A percentile compares a stretch with the other conserved stretches of the same genome.
phyloP scores from a whole-genome alignment of 768 basidiomycete genomes.

The Panus rudis region DNA sequence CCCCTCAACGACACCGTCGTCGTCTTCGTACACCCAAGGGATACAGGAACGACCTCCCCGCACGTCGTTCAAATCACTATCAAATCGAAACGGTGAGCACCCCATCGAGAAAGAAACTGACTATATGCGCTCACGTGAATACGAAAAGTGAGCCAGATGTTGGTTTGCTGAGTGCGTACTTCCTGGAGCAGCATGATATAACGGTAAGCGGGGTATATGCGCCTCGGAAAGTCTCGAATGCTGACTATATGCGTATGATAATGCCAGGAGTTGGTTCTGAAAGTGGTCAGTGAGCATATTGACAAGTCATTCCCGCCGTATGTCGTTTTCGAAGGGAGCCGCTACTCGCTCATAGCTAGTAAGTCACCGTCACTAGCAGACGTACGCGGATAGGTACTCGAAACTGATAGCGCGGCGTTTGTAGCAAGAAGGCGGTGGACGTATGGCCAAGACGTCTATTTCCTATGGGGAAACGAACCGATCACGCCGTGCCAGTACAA shows the following conservation, averaged over 20 bases:
- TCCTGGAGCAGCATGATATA: conserved; percentile 4
- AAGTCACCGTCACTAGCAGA: neutral
- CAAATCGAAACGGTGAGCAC: conserved; percentile 9
- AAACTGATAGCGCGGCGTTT: too few species aligned
- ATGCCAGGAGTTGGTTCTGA: conserved; percentile 2
- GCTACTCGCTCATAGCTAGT: conserved; percentile 7
- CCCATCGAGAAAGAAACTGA: neutral
- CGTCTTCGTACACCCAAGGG: conserved; percentile 11
- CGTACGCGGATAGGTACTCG: too few species aligned
- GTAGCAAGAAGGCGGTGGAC: conserved; percentile 6
- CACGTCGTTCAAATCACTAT: conserved; percentile 18
- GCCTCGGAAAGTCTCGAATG: conserved; percentile 1
- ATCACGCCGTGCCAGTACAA: conserved; percentile 7
- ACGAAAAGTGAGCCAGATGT: conserved; percentile 1
- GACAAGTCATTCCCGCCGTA: conserved; percentile 1
- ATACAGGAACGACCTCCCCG: neutral
- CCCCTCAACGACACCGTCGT: conserved; percentile 17
- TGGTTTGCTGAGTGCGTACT: neutral
- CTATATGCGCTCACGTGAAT: neutral
- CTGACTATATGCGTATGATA: neutral
- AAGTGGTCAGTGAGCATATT: conserved; percentile 3
- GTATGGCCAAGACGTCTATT: conserved; percentile 3
- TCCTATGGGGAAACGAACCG: conserved; percentile 6
- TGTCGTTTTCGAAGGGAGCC: conserved; percentile 5
- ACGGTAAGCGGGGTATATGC: neutral